These are phyloP conservation scores for Fusarium graminum DNA, from an alignment of 2,329 filamentous ascomycete genomes.

Conservation along the genomic window DNA sequence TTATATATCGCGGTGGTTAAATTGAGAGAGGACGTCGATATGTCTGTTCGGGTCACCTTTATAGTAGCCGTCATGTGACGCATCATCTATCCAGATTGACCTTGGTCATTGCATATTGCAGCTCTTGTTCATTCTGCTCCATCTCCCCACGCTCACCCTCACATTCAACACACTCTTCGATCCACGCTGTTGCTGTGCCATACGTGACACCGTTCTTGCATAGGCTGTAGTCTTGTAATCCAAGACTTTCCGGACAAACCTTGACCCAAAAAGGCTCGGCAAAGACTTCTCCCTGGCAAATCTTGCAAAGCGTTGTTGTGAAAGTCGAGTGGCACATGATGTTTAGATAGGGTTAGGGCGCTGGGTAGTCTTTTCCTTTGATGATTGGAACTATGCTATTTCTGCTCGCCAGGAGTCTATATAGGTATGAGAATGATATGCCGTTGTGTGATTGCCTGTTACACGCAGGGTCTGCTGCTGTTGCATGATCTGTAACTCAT, in stretches of 20 bases:
- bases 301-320: neutral
- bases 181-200: neutral
- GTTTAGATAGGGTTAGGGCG: no score
- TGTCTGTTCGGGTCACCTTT: neutral
- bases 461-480: neutral
- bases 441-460: no score
- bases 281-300: neutral
- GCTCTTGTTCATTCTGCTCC: neutral
- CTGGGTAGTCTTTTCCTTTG: neutral
- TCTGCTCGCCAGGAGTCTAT: rapidly evolving
- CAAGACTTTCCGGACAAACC: neutral
- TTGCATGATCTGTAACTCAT: neutral
- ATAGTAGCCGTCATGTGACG: neutral
- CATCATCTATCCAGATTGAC: no score
- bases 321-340: neutral
- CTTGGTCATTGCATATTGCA: neutral
- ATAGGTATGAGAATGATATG: neutral
- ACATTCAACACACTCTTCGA: neutral
- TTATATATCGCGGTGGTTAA: neutral
- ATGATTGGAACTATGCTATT: neutral
- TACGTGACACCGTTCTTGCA: neutral
- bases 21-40: neutral
- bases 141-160: neutral
- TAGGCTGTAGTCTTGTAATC: neutral
- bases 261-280: neutral